A percentile compares a stretch with the other conserved stretches of the same genome.
These are phyloP conservation scores for Hypholoma fasciculare DNA, from an alignment of 768 basidiomycete genomes.

Conservation along the genomic window DNA sequence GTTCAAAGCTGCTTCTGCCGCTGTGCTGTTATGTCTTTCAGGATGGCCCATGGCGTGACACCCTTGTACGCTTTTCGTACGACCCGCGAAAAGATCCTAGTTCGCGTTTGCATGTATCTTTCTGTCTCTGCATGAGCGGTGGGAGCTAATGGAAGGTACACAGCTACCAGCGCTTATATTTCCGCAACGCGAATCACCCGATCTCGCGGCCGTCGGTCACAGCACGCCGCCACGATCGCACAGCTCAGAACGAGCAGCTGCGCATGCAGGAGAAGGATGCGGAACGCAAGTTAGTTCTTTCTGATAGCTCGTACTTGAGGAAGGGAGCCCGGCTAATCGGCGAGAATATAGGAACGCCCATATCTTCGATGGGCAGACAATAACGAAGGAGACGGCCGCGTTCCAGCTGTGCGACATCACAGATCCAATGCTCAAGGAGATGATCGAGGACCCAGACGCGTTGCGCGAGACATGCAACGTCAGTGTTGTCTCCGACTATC, in stretches of 20 bases:
- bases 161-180: conserved; percentile 91
- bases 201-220: conserved; percentile 78
- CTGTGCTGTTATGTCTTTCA: conserved; percentile 85
- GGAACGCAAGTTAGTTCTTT: conserved; percentile 43
- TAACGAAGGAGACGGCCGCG: conserved; percentile 85
- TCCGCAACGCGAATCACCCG: conserved; percentile 84
- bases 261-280: conserved; percentile 39
- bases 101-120: conserved; percentile 69
- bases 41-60: conserved; percentile 94
- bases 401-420: conserved; percentile 93
- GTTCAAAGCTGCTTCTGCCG: conserved; percentile 81
- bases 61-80: conserved; percentile 82
- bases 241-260: conserved; percentile 39
- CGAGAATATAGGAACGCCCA: conserved; percentile 58
- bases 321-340: neutral
- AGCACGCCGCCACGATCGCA: conserved; percentile 60
- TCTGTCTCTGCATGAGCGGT: neutral
- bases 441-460: conserved; percentile 76
- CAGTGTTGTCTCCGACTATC: conserved; percentile 26
- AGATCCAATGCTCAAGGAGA: conserved; percentile 79
- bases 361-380: conserved; percentile 82
- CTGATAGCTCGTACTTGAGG: neutral
- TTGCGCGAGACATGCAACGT: conserved; percentile 77
- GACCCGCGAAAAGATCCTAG: conserved; percentile 79
- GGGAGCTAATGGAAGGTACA: conserved; percentile 2